Conservation (phyloP, 1,284 basidiomycete genomes). For the Cutaneotrichosporon cutaneum region DNA sequence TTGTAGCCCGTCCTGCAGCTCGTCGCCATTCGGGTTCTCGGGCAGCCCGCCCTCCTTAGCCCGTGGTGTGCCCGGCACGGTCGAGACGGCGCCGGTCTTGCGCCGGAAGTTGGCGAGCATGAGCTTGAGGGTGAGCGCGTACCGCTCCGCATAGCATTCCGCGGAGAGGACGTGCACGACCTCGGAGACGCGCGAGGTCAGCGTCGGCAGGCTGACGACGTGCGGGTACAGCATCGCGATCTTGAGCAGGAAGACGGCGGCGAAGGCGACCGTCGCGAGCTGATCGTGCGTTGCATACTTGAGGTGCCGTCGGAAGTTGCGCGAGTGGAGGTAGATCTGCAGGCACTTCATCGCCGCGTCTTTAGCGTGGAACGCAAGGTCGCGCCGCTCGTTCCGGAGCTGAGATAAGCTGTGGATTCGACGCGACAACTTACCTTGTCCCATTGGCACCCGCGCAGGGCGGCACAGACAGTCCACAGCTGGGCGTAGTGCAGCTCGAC, state of each 20-base stretch:
- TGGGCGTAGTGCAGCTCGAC: conserved; percentile 88
- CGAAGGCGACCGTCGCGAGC: conserved; percentile 86
- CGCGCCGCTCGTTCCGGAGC: conserved; percentile 75
- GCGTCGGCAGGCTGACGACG: conserved; percentile 36
- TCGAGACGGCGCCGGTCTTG: conserved; percentile 70
- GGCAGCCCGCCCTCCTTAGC: conserved; percentile 42
- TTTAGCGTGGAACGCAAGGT: conserved; percentile 90
- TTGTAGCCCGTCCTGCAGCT: conserved; percentile 42
- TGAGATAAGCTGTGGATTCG: conserved; percentile 9
- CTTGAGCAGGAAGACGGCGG: conserved; percentile 86
- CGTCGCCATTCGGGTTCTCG: conserved; percentile 9
- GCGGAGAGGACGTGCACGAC: conserved; percentile 47
- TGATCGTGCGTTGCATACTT: conserved; percentile 83
- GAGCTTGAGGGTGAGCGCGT: conserved; percentile 81
- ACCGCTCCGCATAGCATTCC: conserved; percentile 58
- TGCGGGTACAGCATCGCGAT: conserved; percentile 55
- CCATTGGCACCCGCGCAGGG: conserved; percentile 83
- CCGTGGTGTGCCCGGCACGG: conserved; percentile 57
- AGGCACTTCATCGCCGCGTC: conserved; percentile 83
- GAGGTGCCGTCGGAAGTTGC: conserved; percentile 43
- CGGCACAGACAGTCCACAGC: conserved; percentile 89
- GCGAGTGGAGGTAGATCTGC: conserved; percentile 47
- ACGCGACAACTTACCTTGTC: conserved; percentile 69
- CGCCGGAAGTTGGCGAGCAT: conserved; percentile 86
- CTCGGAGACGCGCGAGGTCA: conserved; percentile 46